phyloP scores from a whole-genome alignment of 441 rosid species.

The Corymbia calophylla region DNA sequence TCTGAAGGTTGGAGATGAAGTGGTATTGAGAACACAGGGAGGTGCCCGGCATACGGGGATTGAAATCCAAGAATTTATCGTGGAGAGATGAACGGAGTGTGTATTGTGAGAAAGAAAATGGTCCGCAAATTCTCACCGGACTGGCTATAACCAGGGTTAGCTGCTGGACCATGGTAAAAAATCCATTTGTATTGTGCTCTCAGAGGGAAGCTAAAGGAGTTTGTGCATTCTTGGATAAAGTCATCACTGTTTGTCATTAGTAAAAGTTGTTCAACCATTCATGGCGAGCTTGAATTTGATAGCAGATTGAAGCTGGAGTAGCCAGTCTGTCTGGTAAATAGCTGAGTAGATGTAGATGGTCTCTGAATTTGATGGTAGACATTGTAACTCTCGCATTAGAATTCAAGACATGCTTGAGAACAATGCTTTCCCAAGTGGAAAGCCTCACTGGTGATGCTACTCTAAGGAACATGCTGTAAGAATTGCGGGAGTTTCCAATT shows the following conservation, averaged over 20 bases:
- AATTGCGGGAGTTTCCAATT: neutral
- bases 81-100: slow-evolving; percentile 45
- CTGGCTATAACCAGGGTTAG: neutral
- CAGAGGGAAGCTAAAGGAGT: neutral
- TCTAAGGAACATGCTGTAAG: neutral
- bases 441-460: neutral
- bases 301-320: neutral
- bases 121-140: neutral
- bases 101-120: neutral
- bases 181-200: neutral
- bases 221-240: neutral
- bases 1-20: slow-evolving; percentile 59
- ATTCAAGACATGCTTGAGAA: neutral
- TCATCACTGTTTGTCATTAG: neutral
- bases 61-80: slow-evolving; percentile 76
- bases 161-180: neutral
- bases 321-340: neutral
- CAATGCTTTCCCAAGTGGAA: neutral
- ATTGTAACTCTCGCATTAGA: neutral
- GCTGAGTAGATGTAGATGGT: neutral
- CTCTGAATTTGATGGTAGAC: neutral
- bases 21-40: slow-evolving; percentile 61
- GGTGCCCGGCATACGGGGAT: slow-evolving; percentile 87
- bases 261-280: neutral
- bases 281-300: neutral